phyloP scores from a whole-genome alignment of 2,329 filamentous ascomycete genomes.

The Raffaelea albimanens region DNA sequence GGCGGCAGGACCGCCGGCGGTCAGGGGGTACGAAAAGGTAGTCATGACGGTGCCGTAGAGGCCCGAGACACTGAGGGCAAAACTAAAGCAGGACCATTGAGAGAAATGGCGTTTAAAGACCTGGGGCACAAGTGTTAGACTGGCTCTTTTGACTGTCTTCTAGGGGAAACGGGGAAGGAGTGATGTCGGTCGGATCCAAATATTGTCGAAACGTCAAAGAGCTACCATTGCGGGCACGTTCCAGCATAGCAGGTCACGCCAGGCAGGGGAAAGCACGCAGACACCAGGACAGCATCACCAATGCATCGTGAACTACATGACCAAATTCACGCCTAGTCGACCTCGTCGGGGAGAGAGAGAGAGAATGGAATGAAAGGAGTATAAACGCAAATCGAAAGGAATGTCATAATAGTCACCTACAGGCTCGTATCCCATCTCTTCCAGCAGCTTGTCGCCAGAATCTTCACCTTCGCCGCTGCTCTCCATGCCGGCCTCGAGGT shows the following conservation, averaged over 20 bases:
- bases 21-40: conserved; percentile 43
- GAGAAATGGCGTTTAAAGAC: conserved; percentile 53
- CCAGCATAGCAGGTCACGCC: too few relatives aligned
- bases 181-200: too few relatives aligned
- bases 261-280: too few relatives aligned
- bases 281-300: too few relatives aligned
- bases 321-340: too few relatives aligned
- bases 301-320: too few relatives aligned
- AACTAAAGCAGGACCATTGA: conserved; percentile 46
- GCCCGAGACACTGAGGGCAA: conserved; percentile 47
- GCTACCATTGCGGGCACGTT: too few relatives aligned
- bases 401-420: conserved; percentile 16
- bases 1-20: conserved; percentile 41
- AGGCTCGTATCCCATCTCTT: conserved; percentile 27
- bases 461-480: conserved; percentile 10
- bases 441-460: conserved; percentile 22
- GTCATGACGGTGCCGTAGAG: conserved; percentile 47
- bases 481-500: background rate
- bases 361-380: background rate
- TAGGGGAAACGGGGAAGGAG: too few relatives aligned
- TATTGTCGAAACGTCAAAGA: too few relatives aligned
- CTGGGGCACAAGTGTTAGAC: conserved; percentile 15
- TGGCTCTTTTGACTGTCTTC: too few relatives aligned
- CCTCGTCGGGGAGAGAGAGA: background rate
- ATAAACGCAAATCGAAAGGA: background rate